phyloP scores from a whole-genome alignment of 1,284 basidiomycete genomes.

The Abortiporus biennis region DNA sequence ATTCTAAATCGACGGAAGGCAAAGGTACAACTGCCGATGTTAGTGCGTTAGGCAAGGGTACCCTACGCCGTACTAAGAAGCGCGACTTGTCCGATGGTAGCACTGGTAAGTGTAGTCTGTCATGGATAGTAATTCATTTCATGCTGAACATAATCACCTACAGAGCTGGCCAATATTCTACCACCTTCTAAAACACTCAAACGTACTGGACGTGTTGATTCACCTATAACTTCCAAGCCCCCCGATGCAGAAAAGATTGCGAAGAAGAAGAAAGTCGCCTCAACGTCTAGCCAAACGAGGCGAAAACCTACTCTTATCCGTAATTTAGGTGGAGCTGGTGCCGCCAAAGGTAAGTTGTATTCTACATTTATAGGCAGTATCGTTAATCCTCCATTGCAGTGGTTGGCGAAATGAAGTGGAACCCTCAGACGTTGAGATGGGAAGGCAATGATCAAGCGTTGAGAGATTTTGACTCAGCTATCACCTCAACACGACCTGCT shows the following conservation, averaged over 20 bases:
- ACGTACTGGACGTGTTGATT: slow-evolving; percentile 32
- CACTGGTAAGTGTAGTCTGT: slow-evolving; percentile 18
- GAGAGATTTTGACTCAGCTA: slow-evolving; percentile 82
- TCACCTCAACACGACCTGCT: slow-evolving; percentile 87
- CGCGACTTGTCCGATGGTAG: slow-evolving; percentile 28
- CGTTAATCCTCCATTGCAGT: slow-evolving; percentile 37
- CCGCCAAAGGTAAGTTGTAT: slow-evolving; percentile 66
- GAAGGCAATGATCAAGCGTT: slow-evolving; percentile 93
- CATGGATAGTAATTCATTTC: too few species aligned
- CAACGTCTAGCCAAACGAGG: slow-evolving; percentile 40
- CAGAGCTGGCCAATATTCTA: slow-evolving; percentile 20
- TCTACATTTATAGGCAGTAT: slow-evolving; percentile 7
- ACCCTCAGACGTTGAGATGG: slow-evolving; percentile 84
- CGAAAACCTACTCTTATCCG: slow-evolving; percentile 84
- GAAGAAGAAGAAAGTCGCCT: slow-evolving; percentile 49
- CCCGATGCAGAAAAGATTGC: slow-evolving; percentile 28
- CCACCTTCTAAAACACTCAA: slow-evolving; percentile 33
- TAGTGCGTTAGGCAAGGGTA: slow-evolving; percentile 35
- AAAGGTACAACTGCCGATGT: slow-evolving; percentile 11
- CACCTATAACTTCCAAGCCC: slow-evolving; percentile 19
- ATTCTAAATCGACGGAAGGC: slow-evolving; percentile 24
- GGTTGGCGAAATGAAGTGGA: slow-evolving; percentile 96
- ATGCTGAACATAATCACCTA: too few species aligned
- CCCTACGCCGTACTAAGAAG: slow-evolving; percentile 36
- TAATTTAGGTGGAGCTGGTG: slow-evolving; percentile 67